Percentiles rank a stretch among this genome's conserved stretches.
phyloP scores from a whole-genome alignment of 805 yeast genomes.

The Metschnikowia lachancei region DNA sequence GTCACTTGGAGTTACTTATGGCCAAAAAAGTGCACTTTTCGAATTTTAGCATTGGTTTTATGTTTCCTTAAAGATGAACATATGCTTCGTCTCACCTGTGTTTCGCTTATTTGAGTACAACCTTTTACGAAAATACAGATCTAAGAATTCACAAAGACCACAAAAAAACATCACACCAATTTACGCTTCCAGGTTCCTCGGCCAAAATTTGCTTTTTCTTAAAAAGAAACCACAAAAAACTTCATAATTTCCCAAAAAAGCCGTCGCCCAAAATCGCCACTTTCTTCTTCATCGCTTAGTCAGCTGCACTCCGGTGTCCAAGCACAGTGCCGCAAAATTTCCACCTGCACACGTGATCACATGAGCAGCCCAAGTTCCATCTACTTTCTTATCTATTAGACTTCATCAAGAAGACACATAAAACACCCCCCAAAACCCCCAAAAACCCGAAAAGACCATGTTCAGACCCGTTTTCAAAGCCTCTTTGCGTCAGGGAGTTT shows the following conservation, averaged over 20 bases:
- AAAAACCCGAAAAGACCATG: slow-evolving; percentile 9
- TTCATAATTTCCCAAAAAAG: neutral
- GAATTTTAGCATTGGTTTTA: no score
- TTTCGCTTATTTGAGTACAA: no score
- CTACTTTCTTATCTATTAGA: neutral
- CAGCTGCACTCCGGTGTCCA: slow-evolving; percentile 1
- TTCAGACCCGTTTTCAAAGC: slow-evolving; percentile 17
- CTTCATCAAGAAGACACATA: no score
- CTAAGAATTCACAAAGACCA: no score
- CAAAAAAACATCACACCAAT: neutral
- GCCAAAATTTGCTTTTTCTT: no score
- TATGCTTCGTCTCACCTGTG: no score
- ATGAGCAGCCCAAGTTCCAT: neutral
- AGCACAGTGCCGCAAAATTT: neutral
- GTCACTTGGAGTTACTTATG: no score
- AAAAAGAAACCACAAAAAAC: neutral
- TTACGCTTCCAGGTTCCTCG: no score
- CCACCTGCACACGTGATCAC: neutral
- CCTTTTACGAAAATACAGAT: no score
- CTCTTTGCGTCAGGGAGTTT: slow-evolving; percentile 13
- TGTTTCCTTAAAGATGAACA: no score
- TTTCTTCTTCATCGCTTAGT: neutral
- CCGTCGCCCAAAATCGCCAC: no score
- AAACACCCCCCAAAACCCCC: neutral
- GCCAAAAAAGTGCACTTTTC: no score